A percentile compares a stretch with the other conserved stretches of the same genome.
Evolutionary conservation across 2,329 filamentous ascomycete species (phyloP).

Genomic region (Xylaria sp.): DNA sequence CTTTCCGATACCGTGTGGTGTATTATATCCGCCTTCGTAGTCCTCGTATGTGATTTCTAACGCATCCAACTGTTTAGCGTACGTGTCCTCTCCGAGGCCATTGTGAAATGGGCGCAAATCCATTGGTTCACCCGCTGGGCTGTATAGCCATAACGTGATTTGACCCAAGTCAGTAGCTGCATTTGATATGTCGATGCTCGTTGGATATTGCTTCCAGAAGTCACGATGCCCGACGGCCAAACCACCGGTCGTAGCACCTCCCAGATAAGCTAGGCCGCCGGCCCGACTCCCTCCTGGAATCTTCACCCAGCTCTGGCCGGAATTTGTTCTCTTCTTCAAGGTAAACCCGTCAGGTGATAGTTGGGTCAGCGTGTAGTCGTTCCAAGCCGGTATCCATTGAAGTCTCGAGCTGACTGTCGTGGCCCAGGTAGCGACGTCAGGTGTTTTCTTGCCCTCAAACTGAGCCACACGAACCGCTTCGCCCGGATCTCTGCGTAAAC

Average conservation of each 20-base stretch:
- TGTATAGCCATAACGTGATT: conserved; percentile 71
- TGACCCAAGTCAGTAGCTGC: conserved; percentile 61
- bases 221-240: conserved; percentile 68
- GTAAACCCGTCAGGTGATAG: conserved; percentile 70
- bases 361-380: conserved; percentile 67
- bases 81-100: conserved; percentile 65
- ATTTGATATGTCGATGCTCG: conserved; percentile 65
- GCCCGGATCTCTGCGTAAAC: conserved; percentile 66
- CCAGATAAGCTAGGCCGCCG: conserved; percentile 68
- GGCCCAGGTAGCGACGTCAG: conserved; percentile 60
- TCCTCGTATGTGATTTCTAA: conserved; percentile 73
- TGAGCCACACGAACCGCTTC: conserved; percentile 61
- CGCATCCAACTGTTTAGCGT: conserved; percentile 68
- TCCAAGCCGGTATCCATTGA: conserved; percentile 69
- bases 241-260: conserved; percentile 66
- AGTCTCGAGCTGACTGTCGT: conserved; percentile 58
- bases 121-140: conserved; percentile 64
- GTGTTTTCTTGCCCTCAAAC: conserved; percentile 58
- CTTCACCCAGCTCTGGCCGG: conserved; percentile 67
- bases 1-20: conserved; percentile 66
- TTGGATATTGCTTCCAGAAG: conserved; percentile 73
- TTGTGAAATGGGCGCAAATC: conserved; percentile 70
- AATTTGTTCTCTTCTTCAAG: conserved; percentile 68
- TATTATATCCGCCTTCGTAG: conserved; percentile 66
- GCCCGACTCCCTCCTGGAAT: conserved; percentile 67